These are phyloP conservation scores for Nothomitra cinnamomea DNA, from an alignment of 2,329 filamentous ascomycete species.

Conservation along the genomic window DNA sequence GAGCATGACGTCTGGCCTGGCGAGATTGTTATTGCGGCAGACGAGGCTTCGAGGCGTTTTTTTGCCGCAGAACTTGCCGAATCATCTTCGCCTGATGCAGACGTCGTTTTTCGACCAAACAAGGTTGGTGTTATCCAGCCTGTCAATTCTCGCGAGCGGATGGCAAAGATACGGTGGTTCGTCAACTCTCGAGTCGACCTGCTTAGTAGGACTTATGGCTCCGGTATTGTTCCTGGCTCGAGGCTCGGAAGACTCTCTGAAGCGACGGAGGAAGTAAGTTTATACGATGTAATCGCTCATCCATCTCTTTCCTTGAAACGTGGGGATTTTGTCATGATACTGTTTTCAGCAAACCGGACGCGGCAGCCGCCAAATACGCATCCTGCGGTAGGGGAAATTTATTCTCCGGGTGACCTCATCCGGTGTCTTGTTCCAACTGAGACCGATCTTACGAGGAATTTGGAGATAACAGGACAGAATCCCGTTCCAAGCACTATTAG, in stretches of 20 bases:
- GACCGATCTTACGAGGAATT: too few relatives aligned
- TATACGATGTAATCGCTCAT: slow-evolving; percentile 39
- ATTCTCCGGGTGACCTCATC: not conserved
- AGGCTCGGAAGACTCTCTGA: slow-evolving; percentile 26
- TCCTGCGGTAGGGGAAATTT: too few relatives aligned
- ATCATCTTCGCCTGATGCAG: slow-evolving; percentile 11
- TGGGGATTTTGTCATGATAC: slow-evolving; percentile 36
- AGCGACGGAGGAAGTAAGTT: slow-evolving; percentile 32
- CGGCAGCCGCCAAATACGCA: too few relatives aligned
- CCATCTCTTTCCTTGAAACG: slow-evolving; percentile 30
- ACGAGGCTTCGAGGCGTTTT: slow-evolving; percentile 13
- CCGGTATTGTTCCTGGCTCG: slow-evolving; percentile 25
- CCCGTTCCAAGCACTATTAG: too few relatives aligned
- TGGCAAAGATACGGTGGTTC: slow-evolving; percentile 40
- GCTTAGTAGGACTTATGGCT: slow-evolving; percentile 13
- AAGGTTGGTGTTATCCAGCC: slow-evolving; percentile 39
- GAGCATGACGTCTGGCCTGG: slow-evolving; percentile 42
- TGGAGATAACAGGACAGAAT: too few relatives aligned
- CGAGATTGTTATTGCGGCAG: slow-evolving; percentile 33
- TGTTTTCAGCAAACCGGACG: slow-evolving; percentile 14
- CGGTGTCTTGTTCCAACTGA: not conserved
- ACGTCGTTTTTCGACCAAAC: slow-evolving; percentile 23
- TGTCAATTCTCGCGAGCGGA: slow-evolving; percentile 36
- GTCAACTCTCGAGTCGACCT: slow-evolving; percentile 22
- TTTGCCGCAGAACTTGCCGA: not conserved